Evolutionary conservation across 2,329 filamentous ascomycete species (phyloP).

Genomic region (Leptoxyphium fumago): DNA sequence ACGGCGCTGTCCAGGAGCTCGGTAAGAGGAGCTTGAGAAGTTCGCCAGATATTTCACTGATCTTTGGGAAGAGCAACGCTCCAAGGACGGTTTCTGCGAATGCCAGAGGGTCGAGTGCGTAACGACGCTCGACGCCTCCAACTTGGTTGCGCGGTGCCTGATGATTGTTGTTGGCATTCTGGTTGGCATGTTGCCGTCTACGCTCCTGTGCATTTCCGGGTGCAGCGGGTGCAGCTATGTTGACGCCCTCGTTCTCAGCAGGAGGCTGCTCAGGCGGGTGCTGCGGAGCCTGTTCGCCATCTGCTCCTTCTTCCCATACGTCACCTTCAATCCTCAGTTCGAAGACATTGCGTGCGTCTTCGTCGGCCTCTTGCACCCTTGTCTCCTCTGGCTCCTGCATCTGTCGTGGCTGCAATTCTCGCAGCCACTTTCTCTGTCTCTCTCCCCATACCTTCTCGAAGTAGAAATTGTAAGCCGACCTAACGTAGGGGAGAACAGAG

Average conservation of each 20-base stretch:
- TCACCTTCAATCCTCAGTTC: slow-evolving; percentile 21
- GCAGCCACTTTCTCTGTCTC: slow-evolving; percentile 45
- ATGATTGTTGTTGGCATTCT: slow-evolving; percentile 1
- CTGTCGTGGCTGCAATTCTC: slow-evolving; percentile 44
- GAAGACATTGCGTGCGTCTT: slow-evolving; percentile 17
- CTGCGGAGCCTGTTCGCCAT: slow-evolving; percentile 21
- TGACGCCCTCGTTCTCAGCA: slow-evolving; percentile 22
- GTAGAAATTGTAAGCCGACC: slow-evolving; percentile 46
- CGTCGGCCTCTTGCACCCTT: slow-evolving; percentile 3
- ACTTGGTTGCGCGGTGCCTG: slow-evolving; percentile 14
- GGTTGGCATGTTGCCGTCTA: slow-evolving; percentile 2
- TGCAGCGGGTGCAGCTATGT: slow-evolving; percentile 21
- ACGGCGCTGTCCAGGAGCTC: slow-evolving; percentile 44
- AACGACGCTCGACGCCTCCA: slow-evolving; percentile 20
- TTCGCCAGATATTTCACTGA: slow-evolving; percentile 68
- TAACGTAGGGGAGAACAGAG: slow-evolving; percentile 50
- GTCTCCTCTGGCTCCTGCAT: slow-evolving; percentile 13
- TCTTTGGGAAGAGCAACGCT: slow-evolving; percentile 64
- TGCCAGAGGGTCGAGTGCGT: slow-evolving; percentile 38
- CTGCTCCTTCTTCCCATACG: slow-evolving; percentile 27
- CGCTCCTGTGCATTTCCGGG: slow-evolving; percentile 7
- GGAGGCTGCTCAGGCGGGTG: slow-evolving; percentile 8
- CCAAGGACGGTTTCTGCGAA: slow-evolving; percentile 48
- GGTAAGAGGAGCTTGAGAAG: slow-evolving; percentile 56
- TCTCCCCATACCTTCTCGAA: slow-evolving; percentile 46